These are phyloP conservation scores for Suhomyces kilbournensis DNA, from an alignment of 805 yeast species.

Conservation along the genomic window DNA sequence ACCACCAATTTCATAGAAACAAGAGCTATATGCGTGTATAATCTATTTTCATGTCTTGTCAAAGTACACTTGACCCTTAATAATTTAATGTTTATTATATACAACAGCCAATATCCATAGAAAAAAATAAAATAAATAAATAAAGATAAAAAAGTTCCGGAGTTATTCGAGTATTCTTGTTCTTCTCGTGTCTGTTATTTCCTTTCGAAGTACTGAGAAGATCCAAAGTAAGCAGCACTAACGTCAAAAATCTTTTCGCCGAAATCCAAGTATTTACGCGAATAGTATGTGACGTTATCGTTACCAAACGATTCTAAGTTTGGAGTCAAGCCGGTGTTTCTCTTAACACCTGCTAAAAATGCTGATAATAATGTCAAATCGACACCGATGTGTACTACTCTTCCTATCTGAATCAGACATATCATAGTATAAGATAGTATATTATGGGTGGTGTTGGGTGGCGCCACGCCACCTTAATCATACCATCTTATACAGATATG, in stretches of 20 bases:
- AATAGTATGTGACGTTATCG: slow-evolving; percentile 48
- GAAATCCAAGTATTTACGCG: slow-evolving; percentile 65
- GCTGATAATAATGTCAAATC: slow-evolving; percentile 66
- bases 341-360: slow-evolving; percentile 67
- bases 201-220: slow-evolving; percentile 72
- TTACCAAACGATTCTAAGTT: slow-evolving; percentile 45
- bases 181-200: slow-evolving; percentile 26
- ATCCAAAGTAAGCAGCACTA: slow-evolving; percentile 63
- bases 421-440: background rate
- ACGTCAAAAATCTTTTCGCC: slow-evolving; percentile 87
- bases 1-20: background rate
- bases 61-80: background rate
- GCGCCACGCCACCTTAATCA: background rate
- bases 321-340: slow-evolving; percentile 66
- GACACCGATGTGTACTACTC: slow-evolving; percentile 52
- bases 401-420: slow-evolving; percentile 39
- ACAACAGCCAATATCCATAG: background rate
- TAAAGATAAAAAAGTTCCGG: background rate
- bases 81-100: background rate
- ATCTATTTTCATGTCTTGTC: background rate
- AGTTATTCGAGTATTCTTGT: no score
- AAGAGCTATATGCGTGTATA: background rate
- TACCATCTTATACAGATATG: background rate
- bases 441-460: background rate
- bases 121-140: background rate